Conservation (phyloP, 257 asterid species). For the Prunella vulgaris region DNA sequence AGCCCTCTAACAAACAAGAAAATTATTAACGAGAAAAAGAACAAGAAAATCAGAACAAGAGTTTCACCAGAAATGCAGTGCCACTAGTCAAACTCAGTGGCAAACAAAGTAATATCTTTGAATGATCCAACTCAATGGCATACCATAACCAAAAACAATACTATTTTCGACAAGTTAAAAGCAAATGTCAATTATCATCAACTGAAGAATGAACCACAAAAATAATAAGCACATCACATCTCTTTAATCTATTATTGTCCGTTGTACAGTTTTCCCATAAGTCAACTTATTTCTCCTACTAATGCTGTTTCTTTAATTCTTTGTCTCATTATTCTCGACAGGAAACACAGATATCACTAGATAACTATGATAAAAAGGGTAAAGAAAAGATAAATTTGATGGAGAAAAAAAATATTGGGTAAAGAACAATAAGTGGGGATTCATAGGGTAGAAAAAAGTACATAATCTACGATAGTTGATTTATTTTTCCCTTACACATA, state of each 20-base stretch:
- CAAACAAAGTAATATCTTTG: not conserved
- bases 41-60: not conserved
- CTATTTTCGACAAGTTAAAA: not conserved
- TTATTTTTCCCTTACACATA: not conserved
- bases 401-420: not conserved
- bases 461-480: not conserved
- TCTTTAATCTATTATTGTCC: not conserved
- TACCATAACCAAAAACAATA: not conserved
- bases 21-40: not conserved
- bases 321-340: not conserved
- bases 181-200: not conserved
- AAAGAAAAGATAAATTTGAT: not conserved
- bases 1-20: not conserved
- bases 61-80: not conserved
- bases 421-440: not conserved
- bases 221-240: not conserved
- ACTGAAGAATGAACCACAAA: constrained; percentile 8
- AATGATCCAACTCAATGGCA: not conserved
- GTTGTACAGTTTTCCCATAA: not conserved
- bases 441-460: not conserved
- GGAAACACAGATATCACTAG: not conserved
- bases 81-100: not conserved
- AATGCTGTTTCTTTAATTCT: not conserved
- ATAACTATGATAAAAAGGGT: not conserved
- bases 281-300: not conserved